Conservation (phyloP, 345 rosid species). For the Draba incana region DNA sequence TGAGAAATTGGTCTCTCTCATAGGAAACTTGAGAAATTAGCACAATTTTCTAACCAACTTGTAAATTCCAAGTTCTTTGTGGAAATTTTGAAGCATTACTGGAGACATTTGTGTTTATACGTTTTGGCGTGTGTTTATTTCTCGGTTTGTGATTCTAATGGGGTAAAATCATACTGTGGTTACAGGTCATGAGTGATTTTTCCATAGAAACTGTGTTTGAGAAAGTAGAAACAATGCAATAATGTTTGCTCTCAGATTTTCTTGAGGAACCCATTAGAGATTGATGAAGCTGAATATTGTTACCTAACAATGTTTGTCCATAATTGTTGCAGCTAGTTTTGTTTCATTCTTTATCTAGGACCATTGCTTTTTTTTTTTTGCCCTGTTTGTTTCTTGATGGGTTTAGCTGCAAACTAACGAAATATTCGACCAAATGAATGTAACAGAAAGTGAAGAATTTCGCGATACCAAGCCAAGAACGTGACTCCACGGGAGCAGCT, state of each 20-base stretch:
- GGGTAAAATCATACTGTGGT: too few relatives aligned
- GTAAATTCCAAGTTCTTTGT: background rate
- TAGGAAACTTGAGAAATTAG: background rate
- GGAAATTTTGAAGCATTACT: background rate
- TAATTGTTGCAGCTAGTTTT: too few relatives aligned
- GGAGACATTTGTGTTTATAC: background rate
- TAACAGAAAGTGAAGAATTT: constrained; percentile 75
- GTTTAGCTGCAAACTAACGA: background rate
- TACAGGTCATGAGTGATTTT: background rate
- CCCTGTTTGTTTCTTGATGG: background rate
- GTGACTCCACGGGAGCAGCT: constrained; percentile 40
- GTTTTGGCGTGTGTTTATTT: background rate
- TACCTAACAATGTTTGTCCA: background rate
- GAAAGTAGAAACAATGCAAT: constrained; percentile 15
- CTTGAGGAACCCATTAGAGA: constrained; percentile 17
- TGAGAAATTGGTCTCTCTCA: background rate
- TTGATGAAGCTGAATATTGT: background rate
- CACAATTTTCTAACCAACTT: background rate
- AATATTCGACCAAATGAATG: background rate
- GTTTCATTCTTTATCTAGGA: constrained; percentile 4
- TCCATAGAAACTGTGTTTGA: background rate
- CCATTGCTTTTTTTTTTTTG: background rate
- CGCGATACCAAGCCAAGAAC: constrained; percentile 51
- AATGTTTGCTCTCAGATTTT: background rate
- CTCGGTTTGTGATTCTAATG: too few relatives aligned